These are phyloP conservation scores for Phenoliferia sp. DNA, from an alignment of 1,284 basidiomycete species.

Conservation along the genomic window DNA sequence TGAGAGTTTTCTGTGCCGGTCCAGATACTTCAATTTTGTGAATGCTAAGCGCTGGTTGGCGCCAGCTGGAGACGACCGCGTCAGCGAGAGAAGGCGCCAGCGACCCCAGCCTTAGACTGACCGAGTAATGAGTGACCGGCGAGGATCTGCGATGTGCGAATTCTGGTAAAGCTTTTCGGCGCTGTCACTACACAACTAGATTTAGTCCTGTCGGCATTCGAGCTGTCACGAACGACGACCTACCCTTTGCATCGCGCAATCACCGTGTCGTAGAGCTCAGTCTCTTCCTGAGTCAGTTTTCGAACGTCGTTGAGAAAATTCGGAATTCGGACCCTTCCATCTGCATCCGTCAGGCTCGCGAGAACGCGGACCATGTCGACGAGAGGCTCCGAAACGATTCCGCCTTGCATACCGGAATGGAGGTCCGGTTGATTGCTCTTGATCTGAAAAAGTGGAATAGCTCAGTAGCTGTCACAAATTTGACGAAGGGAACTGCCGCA, in stretches of 20 bases:
- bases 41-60: constrained; percentile 44
- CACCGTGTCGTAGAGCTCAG: constrained; percentile 58
- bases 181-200: constrained; percentile 5
- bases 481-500: constrained; percentile 40
- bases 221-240: not conserved
- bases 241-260: constrained; percentile 52
- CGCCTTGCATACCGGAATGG: constrained; percentile 91
- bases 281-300: constrained; percentile 33
- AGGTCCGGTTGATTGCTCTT: constrained; percentile 57
- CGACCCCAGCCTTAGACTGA: constrained; percentile 62
- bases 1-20: constrained; percentile 66
- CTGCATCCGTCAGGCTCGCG: constrained; percentile 60
- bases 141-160: constrained; percentile 31
- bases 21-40: constrained; percentile 37
- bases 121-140: constrained; percentile 34
- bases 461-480: constrained; percentile 13
- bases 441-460: constrained; percentile 22
- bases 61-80: constrained; percentile 40
- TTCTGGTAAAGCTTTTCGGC: constrained; percentile 24
- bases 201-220: not conserved
- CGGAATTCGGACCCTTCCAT: constrained; percentile 55
- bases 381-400: constrained; percentile 45
- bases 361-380: constrained; percentile 67
- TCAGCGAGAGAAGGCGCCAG: constrained; percentile 46
- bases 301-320: constrained; percentile 64